phyloP scores from a whole-genome alignment of 495 filamentous ascomycete species.

The Glarea lozoyensis region DNA sequence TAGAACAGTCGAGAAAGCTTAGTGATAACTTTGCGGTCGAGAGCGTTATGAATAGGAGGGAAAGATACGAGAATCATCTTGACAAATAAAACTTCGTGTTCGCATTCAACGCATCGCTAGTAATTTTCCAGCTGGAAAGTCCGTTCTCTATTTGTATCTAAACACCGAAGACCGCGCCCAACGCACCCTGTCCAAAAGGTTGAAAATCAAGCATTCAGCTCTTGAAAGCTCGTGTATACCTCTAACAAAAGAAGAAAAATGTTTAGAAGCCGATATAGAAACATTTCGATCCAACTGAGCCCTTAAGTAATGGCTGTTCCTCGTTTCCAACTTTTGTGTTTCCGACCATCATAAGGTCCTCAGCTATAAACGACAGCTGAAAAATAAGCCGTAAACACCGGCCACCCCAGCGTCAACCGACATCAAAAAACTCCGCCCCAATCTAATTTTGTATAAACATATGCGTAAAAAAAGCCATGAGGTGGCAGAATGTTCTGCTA shows the following conservation, averaged over 20 bases:
- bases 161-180: too few relatives aligned
- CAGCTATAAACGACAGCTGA: neutral
- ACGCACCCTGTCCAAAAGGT: too few relatives aligned
- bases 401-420: neutral
- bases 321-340: neutral
- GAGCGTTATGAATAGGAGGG: too few relatives aligned
- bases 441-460: neutral
- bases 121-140: too few relatives aligned
- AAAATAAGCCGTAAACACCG: neutral
- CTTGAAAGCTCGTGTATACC: conserved; percentile 16
- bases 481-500: neutral
- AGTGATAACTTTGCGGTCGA: too few relatives aligned
- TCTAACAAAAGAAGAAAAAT: neutral
- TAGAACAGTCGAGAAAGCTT: too few relatives aligned
- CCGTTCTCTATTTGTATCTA: too few relatives aligned
- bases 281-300: neutral
- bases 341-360: neutral
- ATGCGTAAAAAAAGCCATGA: neutral
- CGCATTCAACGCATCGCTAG: too few relatives aligned
- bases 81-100: too few relatives aligned
- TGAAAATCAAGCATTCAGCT: conserved; percentile 20
- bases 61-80: too few relatives aligned
- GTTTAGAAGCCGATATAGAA: too few relatives aligned
- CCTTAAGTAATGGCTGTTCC: neutral
- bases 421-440: neutral